Evolutionary conservation across 2,329 filamentous ascomycete genomes (phyloP).

Genomic region (Exutisphaerella laricina): DNA sequence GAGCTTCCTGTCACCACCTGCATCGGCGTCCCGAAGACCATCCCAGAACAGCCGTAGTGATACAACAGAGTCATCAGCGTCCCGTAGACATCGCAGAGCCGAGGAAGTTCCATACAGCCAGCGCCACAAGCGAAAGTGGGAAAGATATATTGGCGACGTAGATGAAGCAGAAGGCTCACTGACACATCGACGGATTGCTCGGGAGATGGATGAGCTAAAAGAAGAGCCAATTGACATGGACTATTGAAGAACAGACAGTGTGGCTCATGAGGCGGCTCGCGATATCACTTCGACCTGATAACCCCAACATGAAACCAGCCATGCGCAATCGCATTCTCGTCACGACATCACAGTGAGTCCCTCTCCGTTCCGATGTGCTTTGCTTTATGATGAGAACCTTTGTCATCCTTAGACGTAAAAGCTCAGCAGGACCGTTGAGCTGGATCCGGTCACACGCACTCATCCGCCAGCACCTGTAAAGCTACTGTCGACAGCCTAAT

Average conservation of each 20-base stretch:
- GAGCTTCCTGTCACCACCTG: not conserved
- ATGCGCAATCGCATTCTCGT: too few species aligned
- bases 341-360: too few species aligned
- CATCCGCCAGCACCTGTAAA: slow-evolving; percentile 22
- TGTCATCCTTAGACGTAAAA: slow-evolving; percentile 39
- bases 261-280: too few species aligned
- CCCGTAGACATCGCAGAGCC: slow-evolving; percentile 13
- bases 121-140: slow-evolving; percentile 34
- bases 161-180: slow-evolving; percentile 34
- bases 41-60: slow-evolving; percentile 22
- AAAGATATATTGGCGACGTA: slow-evolving; percentile 33
- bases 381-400: slow-evolving; percentile 32
- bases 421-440: slow-evolving; percentile 14
- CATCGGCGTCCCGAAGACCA: slow-evolving; percentile 5
- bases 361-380: too few species aligned
- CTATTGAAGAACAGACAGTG: slow-evolving; percentile 42
- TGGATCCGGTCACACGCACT: slow-evolving; percentile 26
- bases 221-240: slow-evolving; percentile 41
- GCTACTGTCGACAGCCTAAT: slow-evolving; percentile 33
- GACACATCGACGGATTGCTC: slow-evolving; percentile 42
- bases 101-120: slow-evolving; percentile 29
- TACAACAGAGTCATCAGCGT: slow-evolving; percentile 11
- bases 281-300: too few species aligned
- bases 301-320: too few species aligned
- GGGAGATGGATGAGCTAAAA: slow-evolving; percentile 40